Evolutionary conservation across 257 asterid species (phyloP), one percentile per base, ranked within the genome.

Genomic region (Lycium ferocissimum): DNA sequence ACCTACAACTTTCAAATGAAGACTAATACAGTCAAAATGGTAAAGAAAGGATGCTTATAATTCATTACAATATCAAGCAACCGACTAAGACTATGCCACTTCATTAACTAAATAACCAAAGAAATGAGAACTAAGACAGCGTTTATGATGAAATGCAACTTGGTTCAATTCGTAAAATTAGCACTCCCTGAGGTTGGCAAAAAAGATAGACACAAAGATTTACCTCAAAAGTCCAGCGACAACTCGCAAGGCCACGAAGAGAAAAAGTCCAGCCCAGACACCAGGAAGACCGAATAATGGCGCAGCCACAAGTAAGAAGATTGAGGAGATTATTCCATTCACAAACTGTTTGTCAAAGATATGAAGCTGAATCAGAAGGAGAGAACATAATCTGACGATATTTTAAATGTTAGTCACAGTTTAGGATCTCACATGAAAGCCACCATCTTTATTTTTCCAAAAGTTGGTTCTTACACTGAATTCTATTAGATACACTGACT

Each of bases 201-300:
- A 78, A 53, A 38, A 80, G 65, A 37, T 6, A 51, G 61, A 80
- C 14, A 40, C 3, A 17, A 45, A 26, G 40, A 56, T 83, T 83
- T 87, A 96, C 99, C 99, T 93, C 79, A 85, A 87, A 79, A 86
- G 56, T 87, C 98, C 99, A 80, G 95, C 98, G 40, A 89, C 86
- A n/a, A 96, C 99, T 51, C 98, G 93, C 90, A 96, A 90, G 81
- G 97, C 85, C 98, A 96, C 94, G 22, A 96, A 95, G 86, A 95
- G 94, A 91, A 93, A 96, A 51, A 96, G 87, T 62, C 99, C 99
- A 11, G 94, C 89, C 98, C 98, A 96, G 35, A 96, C 94, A 14
- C 97, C 98, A 78, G 93, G 84, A 84, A 96, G 93, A 79, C 98
- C 99, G 83, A 88, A 92, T 5, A 75, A 86, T 66, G 97, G 98